Evolutionary conservation across 1,139 yeast species (phyloP).

Genomic region (Geotrichum bryndzae): DNA sequence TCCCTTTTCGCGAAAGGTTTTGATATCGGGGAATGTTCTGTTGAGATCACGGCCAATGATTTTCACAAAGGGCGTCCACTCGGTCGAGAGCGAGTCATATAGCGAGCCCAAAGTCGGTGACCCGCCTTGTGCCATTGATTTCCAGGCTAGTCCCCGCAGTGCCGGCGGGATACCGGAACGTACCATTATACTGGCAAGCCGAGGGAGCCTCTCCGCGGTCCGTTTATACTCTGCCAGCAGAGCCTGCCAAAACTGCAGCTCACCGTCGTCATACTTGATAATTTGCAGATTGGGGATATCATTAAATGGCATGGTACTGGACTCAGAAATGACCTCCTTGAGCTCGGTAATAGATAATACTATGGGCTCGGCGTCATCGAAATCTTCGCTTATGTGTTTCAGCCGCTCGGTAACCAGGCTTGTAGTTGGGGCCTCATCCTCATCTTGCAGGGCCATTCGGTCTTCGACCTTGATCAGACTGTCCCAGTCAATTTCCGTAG

Average conservation of each 20-base stretch:
- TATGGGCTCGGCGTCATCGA: constrained; percentile 9
- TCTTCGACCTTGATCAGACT: constrained; percentile 7
- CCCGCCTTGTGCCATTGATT: constrained; percentile 34
- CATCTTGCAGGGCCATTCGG: constrained; percentile 10
- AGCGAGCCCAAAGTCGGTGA: constrained; percentile 35
- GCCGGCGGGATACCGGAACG: constrained; percentile 38
- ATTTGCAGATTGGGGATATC: constrained; percentile 27
- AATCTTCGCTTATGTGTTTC: constrained; percentile 12
- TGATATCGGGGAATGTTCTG: constrained; percentile 56
- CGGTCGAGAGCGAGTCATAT: constrained; percentile 39
- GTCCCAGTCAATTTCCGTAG: constrained; percentile 12
- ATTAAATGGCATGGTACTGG: constrained; percentile 20
- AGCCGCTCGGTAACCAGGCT: constrained; percentile 14
- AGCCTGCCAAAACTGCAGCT: constrained; percentile 36
- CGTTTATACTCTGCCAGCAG: constrained; percentile 33
- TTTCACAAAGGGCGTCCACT: constrained; percentile 43
- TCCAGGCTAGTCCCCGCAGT: constrained; percentile 38
- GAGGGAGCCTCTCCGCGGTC: constrained; percentile 31
- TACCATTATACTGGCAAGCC: constrained; percentile 30
- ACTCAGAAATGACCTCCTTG: constrained; percentile 12
- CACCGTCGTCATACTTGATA: constrained; percentile 24
- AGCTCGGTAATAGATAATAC: constrained; percentile 6
- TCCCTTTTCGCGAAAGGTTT: constrained; percentile 45
- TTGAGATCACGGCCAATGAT: constrained; percentile 59
- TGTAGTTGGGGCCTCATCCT: constrained; percentile 3